phyloP scores from a whole-genome alignment of 106 monocot genomes.

The Acanthochlamys bracteata region DNA sequence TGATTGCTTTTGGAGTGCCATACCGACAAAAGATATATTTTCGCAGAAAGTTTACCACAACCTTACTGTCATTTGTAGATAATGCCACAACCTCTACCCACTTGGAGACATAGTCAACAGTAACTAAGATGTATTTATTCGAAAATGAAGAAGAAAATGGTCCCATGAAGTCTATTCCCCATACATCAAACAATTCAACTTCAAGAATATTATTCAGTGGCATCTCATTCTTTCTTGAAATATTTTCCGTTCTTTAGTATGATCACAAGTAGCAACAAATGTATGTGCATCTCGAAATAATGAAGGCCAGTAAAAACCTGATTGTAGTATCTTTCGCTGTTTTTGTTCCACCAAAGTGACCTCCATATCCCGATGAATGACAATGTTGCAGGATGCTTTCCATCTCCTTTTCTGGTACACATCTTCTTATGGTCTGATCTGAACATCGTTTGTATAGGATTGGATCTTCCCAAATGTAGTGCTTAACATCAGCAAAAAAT shows the following conservation, averaged over 20 bases:
- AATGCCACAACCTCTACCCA: not conserved
- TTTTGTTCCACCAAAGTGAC: not conserved
- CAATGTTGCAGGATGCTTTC: not conserved
- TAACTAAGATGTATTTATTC: not conserved
- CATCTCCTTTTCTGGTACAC: not conserved
- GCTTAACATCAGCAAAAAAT: not conserved
- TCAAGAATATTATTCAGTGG: not conserved
- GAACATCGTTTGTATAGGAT: not conserved
- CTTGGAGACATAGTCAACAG: not conserved
- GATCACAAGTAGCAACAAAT: not conserved
- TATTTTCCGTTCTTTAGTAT: not conserved
- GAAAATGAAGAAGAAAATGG: not conserved
- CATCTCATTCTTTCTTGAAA: not conserved
- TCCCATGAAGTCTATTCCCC: constrained; percentile 1
- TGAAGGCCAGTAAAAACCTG: constrained; percentile 1
- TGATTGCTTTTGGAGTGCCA: constrained; percentile 2
- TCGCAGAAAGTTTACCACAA: not conserved
- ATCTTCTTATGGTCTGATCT: constrained; percentile 1
- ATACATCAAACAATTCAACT: not conserved
- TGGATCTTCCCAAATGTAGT: not conserved
- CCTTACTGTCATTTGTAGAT: not conserved
- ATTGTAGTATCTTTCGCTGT: not conserved
- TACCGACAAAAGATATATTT: constrained; percentile 2
- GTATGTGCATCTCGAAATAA: not conserved
- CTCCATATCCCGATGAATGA: not conserved